Conservation (phyloP, 2,329 filamentous ascomycete genomes). For the Orbilia javanica region DNA sequence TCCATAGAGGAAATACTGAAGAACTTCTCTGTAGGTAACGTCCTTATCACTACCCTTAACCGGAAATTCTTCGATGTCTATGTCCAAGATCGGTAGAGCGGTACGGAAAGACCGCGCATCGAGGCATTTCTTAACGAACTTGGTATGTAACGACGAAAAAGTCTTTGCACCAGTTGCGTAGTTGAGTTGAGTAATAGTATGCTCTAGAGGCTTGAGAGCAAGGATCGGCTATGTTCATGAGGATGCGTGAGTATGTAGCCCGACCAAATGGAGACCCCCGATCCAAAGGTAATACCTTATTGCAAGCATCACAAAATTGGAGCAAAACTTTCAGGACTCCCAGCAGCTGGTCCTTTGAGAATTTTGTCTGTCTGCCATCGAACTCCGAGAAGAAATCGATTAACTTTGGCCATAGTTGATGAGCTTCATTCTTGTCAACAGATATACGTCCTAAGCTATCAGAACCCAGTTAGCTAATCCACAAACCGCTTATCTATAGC, state of each 20-base stretch:
- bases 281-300: conserved; percentile 53
- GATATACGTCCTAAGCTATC: conserved; percentile 40
- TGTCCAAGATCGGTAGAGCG: conserved; percentile 61
- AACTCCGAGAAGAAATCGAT: conserved; percentile 64
- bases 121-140: conserved; percentile 62
- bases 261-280: neutral
- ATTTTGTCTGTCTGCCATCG: conserved; percentile 71
- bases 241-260: conserved; percentile 2
- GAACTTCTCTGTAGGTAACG: conserved; percentile 61
- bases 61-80: conserved; percentile 62
- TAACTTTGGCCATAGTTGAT: conserved; percentile 58
- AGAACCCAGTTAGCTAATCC: conserved; percentile 42
- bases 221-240: conserved; percentile 60
- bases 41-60: conserved; percentile 59
- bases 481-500: conserved; percentile 17
- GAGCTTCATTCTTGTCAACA: conserved; percentile 47
- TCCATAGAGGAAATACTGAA: conserved; percentile 62
- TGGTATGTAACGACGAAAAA: conserved; percentile 62
- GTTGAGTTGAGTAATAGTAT: conserved; percentile 62
- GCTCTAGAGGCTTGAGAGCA: conserved; percentile 61
- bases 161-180: conserved; percentile 56
- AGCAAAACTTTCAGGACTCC: conserved; percentile 66
- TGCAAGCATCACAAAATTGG: conserved; percentile 58
- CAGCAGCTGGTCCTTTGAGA: conserved; percentile 68
- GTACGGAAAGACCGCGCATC: conserved; percentile 62